Conservation (phyloP, 257 asterid species). For the Leonotis leonurus region DNA sequence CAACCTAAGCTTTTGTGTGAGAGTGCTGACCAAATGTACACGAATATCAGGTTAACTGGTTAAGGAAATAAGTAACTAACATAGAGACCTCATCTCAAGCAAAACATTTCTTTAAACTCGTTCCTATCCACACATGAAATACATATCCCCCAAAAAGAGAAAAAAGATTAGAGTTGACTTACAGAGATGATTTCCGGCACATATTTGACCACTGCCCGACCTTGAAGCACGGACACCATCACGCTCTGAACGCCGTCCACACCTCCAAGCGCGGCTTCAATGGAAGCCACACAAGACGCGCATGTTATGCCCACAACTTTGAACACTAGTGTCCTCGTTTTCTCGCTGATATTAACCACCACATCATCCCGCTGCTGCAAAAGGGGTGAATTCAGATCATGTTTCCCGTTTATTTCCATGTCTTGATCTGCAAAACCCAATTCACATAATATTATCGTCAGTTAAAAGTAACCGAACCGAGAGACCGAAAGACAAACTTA, state of each 20-base stretch:
- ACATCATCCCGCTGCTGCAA: slow-evolving; percentile 45
- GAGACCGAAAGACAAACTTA: background rate
- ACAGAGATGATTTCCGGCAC: slow-evolving; percentile 59
- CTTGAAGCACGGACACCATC: slow-evolving; percentile 82
- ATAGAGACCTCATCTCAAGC: background rate
- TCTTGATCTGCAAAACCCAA: background rate
- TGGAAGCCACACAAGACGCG: slow-evolving; percentile 77
- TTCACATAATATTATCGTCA: background rate
- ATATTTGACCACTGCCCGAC: slow-evolving; percentile 87
- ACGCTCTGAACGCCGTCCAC: slow-evolving; percentile 66
- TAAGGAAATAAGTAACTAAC: background rate
- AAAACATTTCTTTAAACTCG: background rate
- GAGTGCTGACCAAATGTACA: background rate
- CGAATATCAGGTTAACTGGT: background rate
- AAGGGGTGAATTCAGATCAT: slow-evolving; percentile 62
- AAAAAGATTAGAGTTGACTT: slow-evolving; percentile 29
- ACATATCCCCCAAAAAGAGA: background rate
- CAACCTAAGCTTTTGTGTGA: too few relatives aligned
- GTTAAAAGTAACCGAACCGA: background rate
- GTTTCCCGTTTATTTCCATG: slow-evolving; percentile 66
- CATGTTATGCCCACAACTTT: slow-evolving; percentile 79
- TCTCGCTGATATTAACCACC: slow-evolving; percentile 42
- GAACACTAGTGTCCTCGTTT: slow-evolving; percentile 64
- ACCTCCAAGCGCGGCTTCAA: slow-evolving; percentile 67
- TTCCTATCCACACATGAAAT: background rate